Conservation (phyloP, 768 basidiomycete species). For the Mycena rebaudengoi region DNA sequence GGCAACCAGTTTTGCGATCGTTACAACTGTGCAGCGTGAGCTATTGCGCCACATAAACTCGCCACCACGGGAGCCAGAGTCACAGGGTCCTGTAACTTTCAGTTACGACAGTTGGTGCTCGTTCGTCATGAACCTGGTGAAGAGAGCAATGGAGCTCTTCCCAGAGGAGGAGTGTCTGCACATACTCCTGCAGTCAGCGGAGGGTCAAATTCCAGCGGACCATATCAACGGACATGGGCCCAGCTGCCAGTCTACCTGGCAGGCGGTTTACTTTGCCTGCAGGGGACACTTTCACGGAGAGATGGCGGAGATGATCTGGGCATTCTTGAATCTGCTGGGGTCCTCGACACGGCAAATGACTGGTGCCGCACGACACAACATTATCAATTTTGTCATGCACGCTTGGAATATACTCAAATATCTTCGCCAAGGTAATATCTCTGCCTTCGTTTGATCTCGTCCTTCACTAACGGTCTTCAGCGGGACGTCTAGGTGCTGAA, state of each 20-base stretch:
- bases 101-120: slow-evolving; percentile 6
- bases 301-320: slow-evolving; percentile 3
- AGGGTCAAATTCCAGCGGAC: slow-evolving; percentile 7
- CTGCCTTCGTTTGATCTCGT: background rate
- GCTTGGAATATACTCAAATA: background rate
- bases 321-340: slow-evolving; percentile 1
- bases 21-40: background rate
- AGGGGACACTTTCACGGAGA: slow-evolving; percentile 5
- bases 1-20: background rate
- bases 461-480: background rate
- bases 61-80: background rate
- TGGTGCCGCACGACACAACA: background rate
- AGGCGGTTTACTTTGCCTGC: slow-evolving; percentile 3
- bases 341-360: too few relatives aligned
- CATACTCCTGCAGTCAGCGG: background rate
- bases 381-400: slow-evolving; percentile 5
- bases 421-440: background rate
- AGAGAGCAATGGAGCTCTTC: background rate
- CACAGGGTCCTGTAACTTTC: background rate
- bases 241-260: background rate
- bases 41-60: background rate
- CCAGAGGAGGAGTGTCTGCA: slow-evolving; percentile 3
- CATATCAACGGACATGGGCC: slow-evolving; percentile 1
- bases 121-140: background rate
- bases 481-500: background rate